Base-by-base conservation (phyloP, 1,139 yeast genomes). In the Kodamaea arcana region DNA sequence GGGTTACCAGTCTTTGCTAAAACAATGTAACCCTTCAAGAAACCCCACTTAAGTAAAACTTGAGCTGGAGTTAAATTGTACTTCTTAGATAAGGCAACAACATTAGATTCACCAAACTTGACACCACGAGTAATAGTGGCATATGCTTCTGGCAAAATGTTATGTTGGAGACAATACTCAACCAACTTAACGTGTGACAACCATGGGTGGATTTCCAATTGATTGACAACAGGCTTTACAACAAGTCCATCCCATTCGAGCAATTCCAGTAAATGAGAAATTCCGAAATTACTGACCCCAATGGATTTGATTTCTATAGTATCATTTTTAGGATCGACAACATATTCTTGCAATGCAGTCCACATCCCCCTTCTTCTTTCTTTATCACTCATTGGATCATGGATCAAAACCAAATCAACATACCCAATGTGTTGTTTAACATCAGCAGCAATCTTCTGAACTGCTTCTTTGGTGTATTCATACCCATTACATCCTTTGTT, bases 71-170 rank as follows among this genome's bases (percentile, higher is more conserved):
- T 35, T 18, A 59, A 37, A 4, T 46, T 45, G 39, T 40, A 59
- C 39, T 56, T 52, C 34, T 53, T 40, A 34, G 52, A 52, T 45
- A 61, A 52, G 10, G 41, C 54, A 29, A 56, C 46, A 36, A 80
- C 48, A n/a, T 62, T 69, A 4, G 79, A 75, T 45, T 79, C 82
- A 35, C 67, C 56, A 15, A 78, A 52, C 47, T 75, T 72, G 34
- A 57, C 53, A 4, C 87, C 83, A 39, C 76, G 80, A 2, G 85
- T 79, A 50, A 82, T 64, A 11, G 94, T 83, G 3, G 86, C 75
- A 56, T 74, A 84, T 1, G 92, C 88, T 53, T 82, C 83, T 6
- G 77, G 71, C 5, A 67, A 56, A 24, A 83, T 68, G 17, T 58
- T 65, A 23, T 71, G 48, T 26, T 59, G 39, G 24, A 60, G 50